Base-by-base conservation (phyloP, 257 asterid species). In the Rubia yunnanensis region DNA sequence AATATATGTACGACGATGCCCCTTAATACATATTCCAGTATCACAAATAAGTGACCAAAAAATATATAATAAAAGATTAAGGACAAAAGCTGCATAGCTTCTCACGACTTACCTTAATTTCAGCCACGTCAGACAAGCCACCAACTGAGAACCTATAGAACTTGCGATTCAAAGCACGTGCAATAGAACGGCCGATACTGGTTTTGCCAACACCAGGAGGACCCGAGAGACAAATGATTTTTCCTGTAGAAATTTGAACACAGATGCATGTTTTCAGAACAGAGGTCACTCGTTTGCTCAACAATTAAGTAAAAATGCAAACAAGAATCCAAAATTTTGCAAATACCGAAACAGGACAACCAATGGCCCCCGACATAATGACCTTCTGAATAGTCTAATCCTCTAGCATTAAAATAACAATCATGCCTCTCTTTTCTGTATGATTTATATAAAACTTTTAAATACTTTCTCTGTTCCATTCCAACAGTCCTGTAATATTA, bases 141-240 rank as follows among this genome's bases (percentile, higher is more conserved):
- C 98, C 99, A 73, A 94, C 99, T 14, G 99, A 94, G 76, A 94
- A 94, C 81, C 99, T 79, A 72, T 90, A 94, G 78, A 94, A 94
- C 70, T 94, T 90, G 72, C 99, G 99, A 79, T 94, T 94, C 85
- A 94, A 77, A 38, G 99, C 96, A 72, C 96, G 91, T 31, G 99
- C 99, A 74, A 94, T 85, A 72, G 99, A 94, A 81, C 95, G 97
- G 35, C 96, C 99, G 60, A 94, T 94, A 67, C 99, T 94, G 14
- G 99, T 94, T 79, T 94, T 94, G 68, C 99, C 99, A 65, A 90
- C 99, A 74, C 99, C 99, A 36, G 99, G 99, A 63, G 99, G 99
- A 60, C 99, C 99, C 73, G 99, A 88, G 48, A 94, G 91, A 79
- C 99, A 94, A 72, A 94, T 75, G 71, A 94, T 94, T 82, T 94